Evolutionary conservation across 371 early-diverging fungal species (phyloP).

Genomic region (Apophysomyces elegans): DNA sequence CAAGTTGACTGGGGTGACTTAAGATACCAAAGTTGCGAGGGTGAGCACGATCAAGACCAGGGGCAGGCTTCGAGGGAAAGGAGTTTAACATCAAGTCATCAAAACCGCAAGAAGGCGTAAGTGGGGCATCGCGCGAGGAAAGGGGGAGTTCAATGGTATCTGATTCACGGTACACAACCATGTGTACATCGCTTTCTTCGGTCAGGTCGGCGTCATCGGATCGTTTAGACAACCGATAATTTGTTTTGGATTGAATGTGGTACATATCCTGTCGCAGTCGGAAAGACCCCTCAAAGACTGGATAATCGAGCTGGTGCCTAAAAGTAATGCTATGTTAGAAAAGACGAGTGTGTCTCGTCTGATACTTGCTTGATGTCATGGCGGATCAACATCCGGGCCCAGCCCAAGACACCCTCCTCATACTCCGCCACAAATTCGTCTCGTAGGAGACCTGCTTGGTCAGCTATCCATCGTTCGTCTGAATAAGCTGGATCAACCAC

Average conservation of each 20-base stretch:
- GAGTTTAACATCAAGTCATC: conserved; percentile 22
- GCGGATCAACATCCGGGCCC: conserved; percentile 73
- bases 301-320: conserved; percentile 42
- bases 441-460: conserved; percentile 33
- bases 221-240: conserved; percentile 63
- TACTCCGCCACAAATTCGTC: conserved; percentile 33
- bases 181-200: conserved; percentile 21
- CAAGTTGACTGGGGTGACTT: not conserved
- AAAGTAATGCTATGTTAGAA: not conserved
- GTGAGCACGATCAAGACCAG: not conserved
- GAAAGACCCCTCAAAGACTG: conserved; percentile 73
- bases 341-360: not conserved
- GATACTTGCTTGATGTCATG: conserved; percentile 48
- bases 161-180: conserved; percentile 75
- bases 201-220: conserved; percentile 58
- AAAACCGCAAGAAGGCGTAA: conserved; percentile 32
- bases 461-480: conserved; percentile 39
- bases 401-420: conserved; percentile 58
- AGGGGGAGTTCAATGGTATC: conserved; percentile 44
- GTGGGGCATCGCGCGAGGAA: conserved; percentile 14
- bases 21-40: not conserved
- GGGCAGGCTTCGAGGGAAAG: not conserved
- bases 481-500: conserved; percentile 35
- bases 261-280: conserved; percentile 59
- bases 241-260: conserved; percentile 63